These are phyloP conservation scores for Ulota crispa DNA, from an alignment of 225 moss, liverwort and hornwort genomes.

Conservation along the genomic window DNA sequence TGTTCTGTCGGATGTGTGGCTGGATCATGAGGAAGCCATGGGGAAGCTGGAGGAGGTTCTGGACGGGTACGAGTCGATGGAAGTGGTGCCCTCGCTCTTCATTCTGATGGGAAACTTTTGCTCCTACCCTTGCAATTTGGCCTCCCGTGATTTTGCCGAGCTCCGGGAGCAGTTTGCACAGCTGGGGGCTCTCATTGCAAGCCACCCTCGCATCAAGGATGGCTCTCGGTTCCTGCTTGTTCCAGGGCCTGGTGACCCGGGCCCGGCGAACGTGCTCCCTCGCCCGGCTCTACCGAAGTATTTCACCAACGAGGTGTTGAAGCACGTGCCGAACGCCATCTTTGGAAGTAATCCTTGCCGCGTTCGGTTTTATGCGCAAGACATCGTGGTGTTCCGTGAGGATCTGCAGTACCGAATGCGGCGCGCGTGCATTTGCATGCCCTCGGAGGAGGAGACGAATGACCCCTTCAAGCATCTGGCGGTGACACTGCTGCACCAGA, in stretches of 20 bases:
- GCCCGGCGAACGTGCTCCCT: slow-evolving; percentile 83
- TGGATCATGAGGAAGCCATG: slow-evolving; percentile 83
- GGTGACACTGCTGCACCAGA: slow-evolving; percentile 84
- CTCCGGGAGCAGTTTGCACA: slow-evolving; percentile 73
- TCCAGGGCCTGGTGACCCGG: slow-evolving; percentile 88
- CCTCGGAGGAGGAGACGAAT: slow-evolving; percentile 92
- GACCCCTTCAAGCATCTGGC: slow-evolving; percentile 93
- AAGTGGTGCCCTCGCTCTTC: slow-evolving; percentile 91
- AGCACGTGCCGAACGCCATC: slow-evolving; percentile 74
- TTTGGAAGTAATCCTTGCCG: slow-evolving; percentile 93
- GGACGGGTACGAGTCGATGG: slow-evolving; percentile 82
- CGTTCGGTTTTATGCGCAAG: slow-evolving; percentile 82
- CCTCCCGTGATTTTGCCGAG: slow-evolving; percentile 74
- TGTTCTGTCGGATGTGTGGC: slow-evolving; percentile 87
- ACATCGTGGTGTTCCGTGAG: slow-evolving; percentile 88
- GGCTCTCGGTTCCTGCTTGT: slow-evolving; percentile 76
- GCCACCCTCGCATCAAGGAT: slow-evolving; percentile 77
- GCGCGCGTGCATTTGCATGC: slow-evolving; percentile 74
- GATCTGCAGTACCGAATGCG: slow-evolving; percentile 92
- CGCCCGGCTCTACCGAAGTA: slow-evolving; percentile 79
- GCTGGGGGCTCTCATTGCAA: slow-evolving; percentile 70
- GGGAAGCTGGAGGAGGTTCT: slow-evolving; percentile 78
- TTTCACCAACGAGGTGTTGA: slow-evolving; percentile 72
- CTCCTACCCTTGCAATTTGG: slow-evolving; percentile 91
- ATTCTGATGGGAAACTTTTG: slow-evolving; percentile 93